Evolutionary conservation across 73 alveolate species (phyloP), one percentile per base, ranked within the genome.

Genomic region (Breviolum minutum): DNA sequence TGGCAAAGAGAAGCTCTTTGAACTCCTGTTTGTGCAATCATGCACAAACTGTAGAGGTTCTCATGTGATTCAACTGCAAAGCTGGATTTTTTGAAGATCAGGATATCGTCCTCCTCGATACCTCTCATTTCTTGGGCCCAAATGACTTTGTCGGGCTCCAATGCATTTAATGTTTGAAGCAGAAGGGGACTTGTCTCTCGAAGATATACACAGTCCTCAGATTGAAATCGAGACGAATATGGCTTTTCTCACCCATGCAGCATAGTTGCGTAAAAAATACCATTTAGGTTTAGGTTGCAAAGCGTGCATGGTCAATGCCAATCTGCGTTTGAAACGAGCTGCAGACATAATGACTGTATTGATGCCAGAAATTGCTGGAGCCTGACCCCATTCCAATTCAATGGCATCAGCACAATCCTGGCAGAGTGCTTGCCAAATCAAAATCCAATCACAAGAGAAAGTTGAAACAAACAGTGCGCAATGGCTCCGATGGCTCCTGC

Each of bases 41-140:
- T 40, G 54, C 54, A 68, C 54, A 68, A 17, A 68, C 24, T 68
- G 24, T 68, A 68, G 17, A 68, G 77, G n/a, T 22, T 68, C 2
- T 68, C 17, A 22, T 68, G 6, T 22, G n/a, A 68, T 14, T 68
- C 24, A 22, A 68, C 77, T 68, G 6, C 77, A 14, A 4, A 14
- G 77, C 77, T 68, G 77, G 77, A 68, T 68, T 17, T 66, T 17
- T 66, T 17, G 11, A 13, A 11, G 74, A 68, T 22, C 77, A 14
- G 24, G 63, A 76, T 30, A 2, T 22, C 87, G 84, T 22, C 96
- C 96, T 89, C 96, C 27, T 89, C 96, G 22, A 89, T 60, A 30
- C 96, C 96, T 19, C 96, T 32, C 85, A 89, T 70, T 61, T 89
- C 96, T 22, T 89, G 63, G 81, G 96, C 96, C 96, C 96, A 89